Evolutionary conservation across 306 rosid species (phyloP).

Genomic region (Castanea crenata): DNA sequence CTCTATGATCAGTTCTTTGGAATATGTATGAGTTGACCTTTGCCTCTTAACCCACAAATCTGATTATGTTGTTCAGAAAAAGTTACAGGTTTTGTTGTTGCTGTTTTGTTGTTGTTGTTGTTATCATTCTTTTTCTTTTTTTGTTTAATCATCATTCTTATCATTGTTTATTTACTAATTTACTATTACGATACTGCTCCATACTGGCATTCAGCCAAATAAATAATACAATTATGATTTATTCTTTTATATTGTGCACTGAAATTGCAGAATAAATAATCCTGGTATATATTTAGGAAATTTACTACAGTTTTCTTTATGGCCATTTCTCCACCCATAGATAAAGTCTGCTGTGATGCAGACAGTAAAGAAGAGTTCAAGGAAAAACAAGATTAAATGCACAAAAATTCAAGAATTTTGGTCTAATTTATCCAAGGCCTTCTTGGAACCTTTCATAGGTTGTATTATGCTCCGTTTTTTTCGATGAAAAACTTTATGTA

Average conservation of each 20-base stretch:
- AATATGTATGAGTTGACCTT: neutral
- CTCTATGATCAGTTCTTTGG: neutral
- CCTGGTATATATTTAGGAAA: neutral
- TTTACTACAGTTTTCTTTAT: neutral
- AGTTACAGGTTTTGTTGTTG: neutral
- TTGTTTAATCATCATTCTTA: neutral
- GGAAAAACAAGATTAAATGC: too few species aligned
- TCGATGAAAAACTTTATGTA: too few species aligned
- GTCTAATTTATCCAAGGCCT: too few species aligned
- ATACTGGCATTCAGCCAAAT: neutral
- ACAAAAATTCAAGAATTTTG: too few species aligned
- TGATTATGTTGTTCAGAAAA: neutral
- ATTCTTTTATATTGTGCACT: neutral
- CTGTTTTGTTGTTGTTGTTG: neutral
- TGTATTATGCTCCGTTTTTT: too few species aligned
- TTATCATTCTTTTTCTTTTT: neutral
- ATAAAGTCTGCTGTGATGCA: neutral
- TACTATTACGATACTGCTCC: neutral
- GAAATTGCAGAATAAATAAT: neutral
- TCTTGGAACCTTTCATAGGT: too few species aligned
- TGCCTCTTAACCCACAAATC: neutral
- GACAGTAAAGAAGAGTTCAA: too few species aligned
- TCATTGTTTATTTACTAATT: neutral
- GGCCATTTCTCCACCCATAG: neutral
- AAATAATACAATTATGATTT: neutral